Base-by-base conservation (phyloP, 2,329 filamentous ascomycete genomes). In the Aspergillus sp. region DNA sequence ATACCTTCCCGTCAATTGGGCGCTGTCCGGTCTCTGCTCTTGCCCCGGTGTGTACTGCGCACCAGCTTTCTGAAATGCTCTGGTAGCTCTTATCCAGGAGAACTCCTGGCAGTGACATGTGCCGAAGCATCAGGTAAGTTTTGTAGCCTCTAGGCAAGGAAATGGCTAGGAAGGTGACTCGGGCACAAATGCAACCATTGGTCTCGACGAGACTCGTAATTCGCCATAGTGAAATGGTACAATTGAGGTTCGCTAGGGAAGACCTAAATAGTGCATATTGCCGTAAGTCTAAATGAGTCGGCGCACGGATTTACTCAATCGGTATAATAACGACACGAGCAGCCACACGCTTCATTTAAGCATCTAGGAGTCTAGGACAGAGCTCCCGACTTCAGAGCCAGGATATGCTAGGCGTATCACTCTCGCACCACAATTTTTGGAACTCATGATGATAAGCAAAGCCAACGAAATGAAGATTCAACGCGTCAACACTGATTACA, bases 201-300 rank as follows among this genome's bases (percentile, higher is more conserved):
- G 33, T 26, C 46, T 48, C 46, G 33, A 36, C 7, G 17, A 48
- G 33, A 3, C 46, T 48, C 46, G 22, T 40, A 48, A 13, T 48
- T 48, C 46, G 33, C 46, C 32, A n/a, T 26, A 26, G 46, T 24
- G n/a, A 40, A 48, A 5, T 22, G 22, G 46, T 52, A 52, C 17
- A 52, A 35, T 13, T 48, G 32, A 52, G 16, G 30, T 52, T 24
- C 22, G 3, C 22, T 24, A 24, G 20, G 43, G 20, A 48, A 42
- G 40, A 47, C 50, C 50, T 41, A 45, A 44, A 52, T 26, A 52
- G 26, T 47, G 24, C 14, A 52, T 52, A 52, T 52, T 52, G 17
- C 45, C 11, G 20, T 52, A 38, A 52, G 36, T 26, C 36, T 30
- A 13, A 52, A 43, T 20, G 40, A 26, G 40, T 47, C 38, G 36